A percentile compares a stretch with the other conserved stretches of the same genome.
These are phyloP conservation scores for Royoungia palumana DNA, from an alignment of 768 basidiomycete genomes.

Conservation along the genomic window DNA sequence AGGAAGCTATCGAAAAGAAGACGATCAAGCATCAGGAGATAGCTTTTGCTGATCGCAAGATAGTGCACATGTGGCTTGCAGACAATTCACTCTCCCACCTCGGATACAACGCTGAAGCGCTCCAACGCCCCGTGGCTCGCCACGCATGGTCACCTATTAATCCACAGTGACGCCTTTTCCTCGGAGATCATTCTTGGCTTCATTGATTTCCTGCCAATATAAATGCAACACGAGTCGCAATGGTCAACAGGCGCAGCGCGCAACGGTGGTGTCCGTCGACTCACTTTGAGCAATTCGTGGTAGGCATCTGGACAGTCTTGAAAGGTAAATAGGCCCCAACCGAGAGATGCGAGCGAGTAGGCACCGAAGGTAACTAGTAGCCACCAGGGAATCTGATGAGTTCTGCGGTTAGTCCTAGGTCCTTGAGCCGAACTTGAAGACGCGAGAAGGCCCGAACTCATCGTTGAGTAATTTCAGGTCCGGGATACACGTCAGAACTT, in stretches of 20 bases:
- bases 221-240: neutral
- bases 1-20: no score
- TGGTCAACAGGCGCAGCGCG: neutral
- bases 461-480: no score
- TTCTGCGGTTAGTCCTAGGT: neutral
- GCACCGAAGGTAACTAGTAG: conserved; percentile 75
- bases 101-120: no score
- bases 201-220: conserved; percentile 52
- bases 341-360: conserved; percentile 74
- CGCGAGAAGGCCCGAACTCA: no score
- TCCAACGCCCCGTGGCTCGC: no score
- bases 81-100: no score
- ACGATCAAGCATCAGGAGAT: no score
- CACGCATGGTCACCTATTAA: conserved; percentile 13
- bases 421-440: neutral
- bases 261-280: neutral
- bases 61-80: no score
- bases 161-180: conserved; percentile 61
- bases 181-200: conserved; percentile 56
- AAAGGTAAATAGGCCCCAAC: conserved; percentile 70
- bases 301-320: conserved; percentile 81
- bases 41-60: no score
- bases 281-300: conserved; percentile 57
- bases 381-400: conserved; percentile 74
- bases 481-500: no score